Evolutionary conservation across 2,329 filamentous ascomycete genomes (phyloP), one percentile per base, ranked within the genome.

Genomic region (Arthrocladium fulminans): DNA sequence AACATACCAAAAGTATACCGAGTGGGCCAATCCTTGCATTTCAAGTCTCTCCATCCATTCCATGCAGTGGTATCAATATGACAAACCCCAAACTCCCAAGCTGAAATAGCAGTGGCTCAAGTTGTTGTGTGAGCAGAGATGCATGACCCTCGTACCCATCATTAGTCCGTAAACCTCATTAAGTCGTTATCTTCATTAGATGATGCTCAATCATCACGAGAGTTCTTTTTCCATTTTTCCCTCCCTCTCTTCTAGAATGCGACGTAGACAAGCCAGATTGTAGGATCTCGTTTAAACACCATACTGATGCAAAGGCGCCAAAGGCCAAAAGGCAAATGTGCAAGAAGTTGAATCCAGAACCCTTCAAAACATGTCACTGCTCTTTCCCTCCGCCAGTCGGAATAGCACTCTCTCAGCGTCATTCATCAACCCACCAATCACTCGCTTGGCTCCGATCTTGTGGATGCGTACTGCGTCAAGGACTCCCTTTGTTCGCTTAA

Each of bases 401-500:
- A 53, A 57, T 44, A 66, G 51, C 10, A 65, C 63, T 39, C 56
- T 48, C 43, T 63, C 59, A 13, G 59, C 63, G 52, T 65, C 61
- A 45, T 63, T 63, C 56, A 65, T 56, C n/a, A 65, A 54, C 6
- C 63, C 64, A n/a, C 62, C 61, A 35, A 62, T 51, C 30, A 56
- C 48, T 32, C 52, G 52, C 37, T 48, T 50, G 12, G 54, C 44
- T 25, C 50, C 48, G 38, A 64, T 53, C 43, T 60, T 59, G 25
- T 54, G 52, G 13, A 55, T 45, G n/a, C 61, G 58, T 29, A 65
- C 50, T 29, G 57, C 58, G 39, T 60, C 60, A 10, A 66, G 56
- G n/a, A 66, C 47, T 15, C 60, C 57, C 30, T 53, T 51, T 19
- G 58, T 60, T 35, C 57, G 54, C 20, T 58, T 57, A 13, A 60